Base-by-base conservation (phyloP, 2,329 filamentous ascomycete genomes). In the Penicillium aurantiogriseum region DNA sequence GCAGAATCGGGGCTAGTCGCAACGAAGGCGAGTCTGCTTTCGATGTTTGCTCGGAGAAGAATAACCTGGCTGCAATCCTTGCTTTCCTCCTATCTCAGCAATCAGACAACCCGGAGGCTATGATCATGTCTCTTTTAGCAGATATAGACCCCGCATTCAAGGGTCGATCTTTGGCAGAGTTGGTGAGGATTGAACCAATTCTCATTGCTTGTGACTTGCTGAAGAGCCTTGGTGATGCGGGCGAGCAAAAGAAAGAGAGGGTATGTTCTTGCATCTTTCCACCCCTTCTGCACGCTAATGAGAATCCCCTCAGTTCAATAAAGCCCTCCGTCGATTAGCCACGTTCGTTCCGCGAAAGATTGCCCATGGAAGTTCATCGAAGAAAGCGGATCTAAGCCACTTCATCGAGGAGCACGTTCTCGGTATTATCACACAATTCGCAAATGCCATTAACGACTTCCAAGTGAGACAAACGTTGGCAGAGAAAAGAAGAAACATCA, bases 401-500 rank as follows among this genome's bases (percentile, higher is more conserved):
- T 97, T 96, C 70, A 83, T 97, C 42, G 88, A 95, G 61, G 83
- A 85, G 31, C 88, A 97, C 71, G 87, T 95, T 35, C 83, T 99
- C 7, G 93, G 92, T 6, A 86, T 97, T 53, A 92, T 97, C 75
- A 87, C 91, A 7, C 84, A 88, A 36, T 86, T 97, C 63, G 91
- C 90, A 0, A 87, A 92, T 61, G 78, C 81, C 10, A 87, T 97
- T 57, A 94, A 92, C 66, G 88, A 91, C 69, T 79, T 81, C 13
- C 78, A 79, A 39, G 76, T 81, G 21, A 80, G 82, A 57, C 83
- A 85, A 55, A 83, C 75, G 62, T 79, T 76, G 66, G 83, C 71
- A 67, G 92, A 97, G 70, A 91, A 92, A 67, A 85, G 85, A 55
- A 84, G 89, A 57, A 92, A 88, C 65, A 85, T 99, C 9, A 85